Evolutionary conservation across 1,139 yeast species (phyloP).

Genomic region (Magnusiomyces fungicola): DNA sequence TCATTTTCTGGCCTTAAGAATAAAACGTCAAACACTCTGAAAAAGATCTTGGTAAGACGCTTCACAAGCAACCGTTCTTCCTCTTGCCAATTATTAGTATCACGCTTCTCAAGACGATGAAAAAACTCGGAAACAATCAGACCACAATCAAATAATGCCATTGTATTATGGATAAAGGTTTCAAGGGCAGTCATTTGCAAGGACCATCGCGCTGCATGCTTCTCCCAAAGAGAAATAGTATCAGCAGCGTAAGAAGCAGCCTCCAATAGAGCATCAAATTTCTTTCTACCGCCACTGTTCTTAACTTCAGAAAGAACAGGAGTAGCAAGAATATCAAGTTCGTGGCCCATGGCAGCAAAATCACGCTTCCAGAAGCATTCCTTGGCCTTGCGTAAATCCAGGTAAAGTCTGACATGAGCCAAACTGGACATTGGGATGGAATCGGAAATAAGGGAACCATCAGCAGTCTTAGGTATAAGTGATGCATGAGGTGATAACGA

Average conservation of each 20-base stretch:
- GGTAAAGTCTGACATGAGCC: constrained; percentile 33
- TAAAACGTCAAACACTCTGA: constrained; percentile 25
- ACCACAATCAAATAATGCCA: constrained; percentile 34
- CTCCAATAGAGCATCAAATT: constrained; percentile 28
- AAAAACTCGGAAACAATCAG: constrained; percentile 33
- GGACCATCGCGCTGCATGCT: constrained; percentile 32
- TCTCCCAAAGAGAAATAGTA: constrained; percentile 35
- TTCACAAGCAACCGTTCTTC: constrained; percentile 26
- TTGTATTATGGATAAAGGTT: constrained; percentile 33
- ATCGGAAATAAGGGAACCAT: constrained; percentile 36
- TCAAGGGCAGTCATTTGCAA: constrained; percentile 30
- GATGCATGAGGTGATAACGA: constrained; percentile 34
- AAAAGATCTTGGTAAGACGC: constrained; percentile 27
- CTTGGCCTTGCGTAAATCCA: constrained; percentile 31
- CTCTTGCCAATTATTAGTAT: constrained; percentile 22
- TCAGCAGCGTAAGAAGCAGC: constrained; percentile 36
- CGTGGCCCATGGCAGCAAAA: constrained; percentile 30
- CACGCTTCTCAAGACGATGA: constrained; percentile 25
- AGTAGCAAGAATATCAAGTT: constrained; percentile 24
- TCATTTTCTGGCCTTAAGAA: constrained; percentile 10
- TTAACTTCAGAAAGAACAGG: constrained; percentile 19
- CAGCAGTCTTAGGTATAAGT: constrained; percentile 31
- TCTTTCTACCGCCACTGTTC: constrained; percentile 17
- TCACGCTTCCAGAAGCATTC: constrained; percentile 35
- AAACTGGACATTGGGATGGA: constrained; percentile 35